Base-by-base conservation (phyloP, 2,329 filamentous ascomycete genomes). In the Annulohypoxylon truncatum region DNA sequence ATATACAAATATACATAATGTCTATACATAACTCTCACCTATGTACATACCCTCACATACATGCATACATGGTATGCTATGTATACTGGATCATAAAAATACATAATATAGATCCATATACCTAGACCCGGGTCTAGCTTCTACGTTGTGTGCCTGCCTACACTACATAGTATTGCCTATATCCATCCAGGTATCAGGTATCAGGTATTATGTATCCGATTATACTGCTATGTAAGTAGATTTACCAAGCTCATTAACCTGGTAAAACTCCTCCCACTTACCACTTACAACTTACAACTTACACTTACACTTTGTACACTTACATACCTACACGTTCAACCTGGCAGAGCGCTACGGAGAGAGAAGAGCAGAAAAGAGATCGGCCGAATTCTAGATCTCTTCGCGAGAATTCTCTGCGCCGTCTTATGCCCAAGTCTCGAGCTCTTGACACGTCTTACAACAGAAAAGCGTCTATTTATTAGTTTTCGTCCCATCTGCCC, bases 391-490 rank as follows among this genome's bases (percentile, higher is more conserved):
- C 67, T 67, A 69, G 61, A 67, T 70, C 54, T 67, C 58, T 66
- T 70, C 62, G 66, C 67, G 64, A 65, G 64, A 64, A 64, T 64
- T 62, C 57, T 56, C 47, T 59, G 59, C 56, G 31, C 59, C 63
- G 33, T 59, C 59, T 60, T 64, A 64, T 67, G 56, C 60, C 9
- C 20, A 50, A 65, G 64, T 62, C 52, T 68, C 56, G 55, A 65
- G 51, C 61, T 57, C 63, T 61, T 70, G 63, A 66, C 65, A 70
- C 67, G 69, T 71, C 67, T 71, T 66, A 71, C 69, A 70, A 33
- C 69, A 68, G 69, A 64, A 61, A 63, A 63, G 56, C 44, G 52
- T 67, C 54, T 68, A 61, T 61, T 67, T 64, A 64, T 71, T 67
- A 67, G 68, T 71, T 69, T 69, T 71, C 69, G 69, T 70, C 62